Evolutionary conservation across 305 asterid genomes (phyloP).

Genomic region (Andrographis paniculata): DNA sequence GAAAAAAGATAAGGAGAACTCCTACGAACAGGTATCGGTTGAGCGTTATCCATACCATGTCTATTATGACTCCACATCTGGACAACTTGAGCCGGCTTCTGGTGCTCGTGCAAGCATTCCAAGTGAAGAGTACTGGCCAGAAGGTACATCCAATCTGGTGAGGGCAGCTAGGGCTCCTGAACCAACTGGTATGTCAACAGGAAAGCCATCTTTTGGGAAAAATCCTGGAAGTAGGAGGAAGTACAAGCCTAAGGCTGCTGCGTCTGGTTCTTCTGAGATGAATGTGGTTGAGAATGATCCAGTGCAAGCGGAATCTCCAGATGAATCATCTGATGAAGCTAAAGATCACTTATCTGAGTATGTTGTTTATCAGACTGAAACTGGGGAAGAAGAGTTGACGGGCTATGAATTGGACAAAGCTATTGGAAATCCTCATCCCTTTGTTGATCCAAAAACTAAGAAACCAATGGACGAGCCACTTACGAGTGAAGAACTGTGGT

Average conservation of each 20-base stretch:
- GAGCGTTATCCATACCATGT: conserved; percentile 77
- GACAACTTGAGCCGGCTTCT: conserved; percentile 92
- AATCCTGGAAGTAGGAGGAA: conserved; percentile 92
- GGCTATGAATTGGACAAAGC: conserved; percentile 75
- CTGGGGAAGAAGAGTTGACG: conserved; percentile 45
- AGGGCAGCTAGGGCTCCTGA: conserved; percentile 89
- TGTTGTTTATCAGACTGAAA: conserved; percentile 65
- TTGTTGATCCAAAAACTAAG: conserved; percentile 71
- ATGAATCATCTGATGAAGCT: conserved; percentile 42
- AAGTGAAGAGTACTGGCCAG: conserved; percentile 89
- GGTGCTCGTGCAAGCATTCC: conserved; percentile 98
- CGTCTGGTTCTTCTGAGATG: conserved; percentile 38
- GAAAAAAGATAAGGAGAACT: conserved; percentile 38
- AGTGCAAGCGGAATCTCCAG: conserved; percentile 30
- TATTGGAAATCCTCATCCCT: conserved; percentile 78
- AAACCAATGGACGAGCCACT: conserved; percentile 56
- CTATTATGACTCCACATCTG: conserved; percentile 90
- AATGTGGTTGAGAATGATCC: conserved; percentile 28
- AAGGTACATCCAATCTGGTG: conserved; percentile 77
- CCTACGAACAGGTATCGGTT: conserved; percentile 43
- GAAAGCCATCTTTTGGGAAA: conserved; percentile 78
- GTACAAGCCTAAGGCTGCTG: conserved; percentile 33
- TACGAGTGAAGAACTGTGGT: conserved; percentile 92
- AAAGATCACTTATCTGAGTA: conserved; percentile 43
- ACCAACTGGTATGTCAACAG: conserved; percentile 66